Evolutionary conservation across 2,329 filamentous ascomycete species (phyloP).

Genomic region (Diaporthe nobilis): DNA sequence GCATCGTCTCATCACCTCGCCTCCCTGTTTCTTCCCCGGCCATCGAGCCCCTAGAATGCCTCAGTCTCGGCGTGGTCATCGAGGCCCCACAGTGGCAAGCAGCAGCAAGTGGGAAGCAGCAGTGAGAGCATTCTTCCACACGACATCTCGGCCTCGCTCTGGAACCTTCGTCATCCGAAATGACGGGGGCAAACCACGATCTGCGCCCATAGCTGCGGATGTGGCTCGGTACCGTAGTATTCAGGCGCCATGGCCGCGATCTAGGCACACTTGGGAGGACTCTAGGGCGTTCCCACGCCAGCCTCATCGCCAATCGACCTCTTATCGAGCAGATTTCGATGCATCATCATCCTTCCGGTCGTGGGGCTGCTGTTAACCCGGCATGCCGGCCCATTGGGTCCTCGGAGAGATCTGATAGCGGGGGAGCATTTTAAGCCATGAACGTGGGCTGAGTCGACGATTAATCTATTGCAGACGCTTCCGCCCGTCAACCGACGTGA

Average conservation of each 20-base stretch:
- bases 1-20: conserved; percentile 19
- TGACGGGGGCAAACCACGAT: conserved; percentile 20
- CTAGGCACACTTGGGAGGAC: not conserved
- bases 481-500: conserved; percentile 32
- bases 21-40: conserved; percentile 31
- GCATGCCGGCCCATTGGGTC: conserved; percentile 11
- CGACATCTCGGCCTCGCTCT: conserved; percentile 8
- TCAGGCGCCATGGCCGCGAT: not conserved
- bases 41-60: conserved; percentile 5
- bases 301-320: not conserved
- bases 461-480: conserved; percentile 35
- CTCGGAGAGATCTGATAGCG: conserved; percentile 9
- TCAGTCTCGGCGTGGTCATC: conserved; percentile 31
- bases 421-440: conserved; percentile 14
- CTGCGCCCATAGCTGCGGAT: conserved; percentile 15
- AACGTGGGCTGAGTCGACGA: conserved; percentile 24
- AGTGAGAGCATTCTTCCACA: conserved; percentile 2
- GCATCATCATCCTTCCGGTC: conserved; percentile 15
- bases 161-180: conserved; percentile 33
- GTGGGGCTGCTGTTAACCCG: not conserved
- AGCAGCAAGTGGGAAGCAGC: not conserved
- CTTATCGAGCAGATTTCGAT: conserved; percentile 13
- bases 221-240: conserved; percentile 4
- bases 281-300: not conserved
- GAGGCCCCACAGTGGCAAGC: conserved; percentile 20